Conservation (phyloP, 257 asterid species). For the Petunia axillaris region DNA sequence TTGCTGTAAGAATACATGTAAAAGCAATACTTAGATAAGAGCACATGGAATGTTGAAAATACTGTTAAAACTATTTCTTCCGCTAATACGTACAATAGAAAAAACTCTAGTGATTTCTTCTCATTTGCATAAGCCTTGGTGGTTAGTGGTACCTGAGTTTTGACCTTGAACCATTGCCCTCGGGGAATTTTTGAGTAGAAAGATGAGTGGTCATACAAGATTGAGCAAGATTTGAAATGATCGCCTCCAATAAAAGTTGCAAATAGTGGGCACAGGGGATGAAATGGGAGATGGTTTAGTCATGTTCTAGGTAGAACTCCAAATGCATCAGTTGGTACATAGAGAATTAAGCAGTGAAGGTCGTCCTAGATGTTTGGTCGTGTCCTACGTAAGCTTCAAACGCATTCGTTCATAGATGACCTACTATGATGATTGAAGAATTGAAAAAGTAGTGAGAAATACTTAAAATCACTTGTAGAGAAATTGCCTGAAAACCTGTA, state of each 20-base stretch:
- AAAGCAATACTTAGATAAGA: background rate
- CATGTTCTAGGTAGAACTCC: background rate
- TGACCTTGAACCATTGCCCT: no score
- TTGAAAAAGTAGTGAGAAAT: background rate
- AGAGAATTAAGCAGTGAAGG: background rate
- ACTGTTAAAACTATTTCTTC: background rate
- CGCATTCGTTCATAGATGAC: background rate
- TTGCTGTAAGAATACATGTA: background rate
- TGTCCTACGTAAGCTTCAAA: background rate
- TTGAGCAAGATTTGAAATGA: background rate
- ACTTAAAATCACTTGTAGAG: background rate
- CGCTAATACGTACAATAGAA: background rate
- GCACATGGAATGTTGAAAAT: background rate
- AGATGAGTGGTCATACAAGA: background rate
- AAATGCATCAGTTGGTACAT: background rate
- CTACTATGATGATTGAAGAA: background rate
- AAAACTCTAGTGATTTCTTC: background rate
- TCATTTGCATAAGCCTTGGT: background rate
- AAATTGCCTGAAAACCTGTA: background rate
- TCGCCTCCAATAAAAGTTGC: background rate
- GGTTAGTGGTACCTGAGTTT: background rate
- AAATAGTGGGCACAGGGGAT: background rate
- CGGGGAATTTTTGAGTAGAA: no score
- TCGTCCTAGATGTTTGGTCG: background rate
- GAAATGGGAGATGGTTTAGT: background rate